These are phyloP conservation scores for Xylaria grammica DNA, from an alignment of 495 filamentous ascomycete genomes.

Conservation along the genomic window DNA sequence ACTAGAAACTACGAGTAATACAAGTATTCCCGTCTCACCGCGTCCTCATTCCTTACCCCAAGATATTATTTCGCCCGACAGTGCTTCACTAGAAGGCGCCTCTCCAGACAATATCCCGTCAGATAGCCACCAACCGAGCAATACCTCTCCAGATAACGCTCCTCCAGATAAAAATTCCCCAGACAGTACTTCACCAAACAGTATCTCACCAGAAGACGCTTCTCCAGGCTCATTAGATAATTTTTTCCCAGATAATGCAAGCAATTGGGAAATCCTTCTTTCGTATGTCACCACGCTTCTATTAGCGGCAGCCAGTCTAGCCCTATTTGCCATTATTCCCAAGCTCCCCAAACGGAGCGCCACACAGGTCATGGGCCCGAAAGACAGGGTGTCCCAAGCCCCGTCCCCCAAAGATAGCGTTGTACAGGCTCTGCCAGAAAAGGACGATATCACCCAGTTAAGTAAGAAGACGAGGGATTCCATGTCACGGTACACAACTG, in stretches of 20 bases:
- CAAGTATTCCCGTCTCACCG: background rate
- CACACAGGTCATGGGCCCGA: background rate
- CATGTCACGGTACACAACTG: slow-evolving; percentile 13
- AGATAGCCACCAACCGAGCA: no score
- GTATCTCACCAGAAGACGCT: background rate
- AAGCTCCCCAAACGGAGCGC: background rate
- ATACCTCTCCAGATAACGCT: background rate
- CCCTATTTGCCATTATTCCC: background rate
- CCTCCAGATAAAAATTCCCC: background rate
- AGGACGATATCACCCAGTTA: background rate
- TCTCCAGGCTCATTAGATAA: no score
- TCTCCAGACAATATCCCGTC: background rate
- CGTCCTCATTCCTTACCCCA: background rate
- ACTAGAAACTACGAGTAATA: slow-evolving; percentile 4
- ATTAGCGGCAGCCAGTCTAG: background rate
- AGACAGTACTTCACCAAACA: background rate
- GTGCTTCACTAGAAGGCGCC: background rate
- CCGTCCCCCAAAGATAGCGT: background rate
- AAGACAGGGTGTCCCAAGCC: background rate
- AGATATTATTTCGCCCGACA: background rate
- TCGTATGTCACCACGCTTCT: slow-evolving; percentile 4
- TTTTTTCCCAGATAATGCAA: background rate
- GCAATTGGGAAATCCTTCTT: background rate
- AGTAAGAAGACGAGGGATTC: background rate
- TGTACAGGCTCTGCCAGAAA: background rate